phyloP scores from a whole-genome alignment of 257 asterid genomes.

The Solanum bulbocastanum region DNA sequence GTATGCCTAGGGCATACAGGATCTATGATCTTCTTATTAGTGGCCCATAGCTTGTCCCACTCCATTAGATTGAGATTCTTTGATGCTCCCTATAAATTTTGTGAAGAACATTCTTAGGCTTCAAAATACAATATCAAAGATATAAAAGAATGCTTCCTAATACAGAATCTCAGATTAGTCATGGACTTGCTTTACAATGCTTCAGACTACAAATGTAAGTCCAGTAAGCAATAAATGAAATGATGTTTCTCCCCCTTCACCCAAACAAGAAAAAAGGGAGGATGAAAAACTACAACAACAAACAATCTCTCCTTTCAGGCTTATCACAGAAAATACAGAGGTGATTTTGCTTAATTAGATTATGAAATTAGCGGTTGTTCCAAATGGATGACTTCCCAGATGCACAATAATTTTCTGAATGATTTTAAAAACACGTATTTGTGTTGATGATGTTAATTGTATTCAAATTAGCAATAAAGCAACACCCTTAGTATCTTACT shows the following conservation, averaged over 20 bases:
- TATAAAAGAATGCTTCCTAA: neutral
- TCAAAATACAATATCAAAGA: neutral
- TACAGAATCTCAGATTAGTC: neutral
- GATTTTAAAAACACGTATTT: neutral
- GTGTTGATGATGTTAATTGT: neutral
- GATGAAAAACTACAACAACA: neutral
- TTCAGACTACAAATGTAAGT: neutral
- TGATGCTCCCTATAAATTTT: slow-evolving; percentile 76
- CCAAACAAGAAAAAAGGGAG: neutral
- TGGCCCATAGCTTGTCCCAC: slow-evolving; percentile 99
- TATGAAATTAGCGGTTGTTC: neutral
- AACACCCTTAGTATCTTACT: slow-evolving; percentile 22
- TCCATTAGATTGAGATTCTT: slow-evolving; percentile 97
- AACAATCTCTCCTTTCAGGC: neutral
- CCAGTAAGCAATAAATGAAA: neutral
- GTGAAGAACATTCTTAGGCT: neutral
- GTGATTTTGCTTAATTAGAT: neutral
- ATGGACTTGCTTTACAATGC: neutral
- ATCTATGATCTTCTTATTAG: slow-evolving; percentile 84
- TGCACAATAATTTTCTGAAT: neutral
- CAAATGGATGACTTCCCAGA: neutral
- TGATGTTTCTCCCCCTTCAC: neutral
- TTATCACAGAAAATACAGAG: neutral
- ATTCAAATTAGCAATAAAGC: neutral
- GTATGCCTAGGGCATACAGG: slow-evolving; percentile 96